phyloP scores from a whole-genome alignment of 176 grass and related monocot genomes.

The Zizania latifolia region DNA sequence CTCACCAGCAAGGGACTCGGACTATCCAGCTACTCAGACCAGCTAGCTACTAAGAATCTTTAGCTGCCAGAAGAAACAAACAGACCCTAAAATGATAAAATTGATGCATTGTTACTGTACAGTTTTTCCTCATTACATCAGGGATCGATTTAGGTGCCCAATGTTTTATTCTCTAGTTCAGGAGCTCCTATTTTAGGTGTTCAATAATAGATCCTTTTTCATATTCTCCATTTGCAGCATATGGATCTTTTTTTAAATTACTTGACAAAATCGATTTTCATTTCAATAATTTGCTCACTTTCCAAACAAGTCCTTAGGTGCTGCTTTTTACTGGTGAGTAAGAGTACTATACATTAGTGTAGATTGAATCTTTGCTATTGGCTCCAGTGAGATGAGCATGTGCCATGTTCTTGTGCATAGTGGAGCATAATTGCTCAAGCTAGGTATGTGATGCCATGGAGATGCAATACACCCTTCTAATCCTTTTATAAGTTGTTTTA shows the following conservation, averaged over 20 bases:
- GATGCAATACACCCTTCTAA: too few species aligned
- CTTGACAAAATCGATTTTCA: not conserved
- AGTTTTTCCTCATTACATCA: not conserved
- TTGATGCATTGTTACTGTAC: not conserved
- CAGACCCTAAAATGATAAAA: not conserved
- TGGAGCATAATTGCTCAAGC: slow-evolving; percentile 23
- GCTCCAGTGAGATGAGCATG: slow-evolving; percentile 18
- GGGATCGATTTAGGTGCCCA: not conserved
- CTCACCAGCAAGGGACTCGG: too few species aligned
- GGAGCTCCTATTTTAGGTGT: not conserved
- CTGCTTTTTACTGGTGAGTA: not conserved
- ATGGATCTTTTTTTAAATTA: not conserved
- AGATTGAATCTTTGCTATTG: slow-evolving; percentile 20
- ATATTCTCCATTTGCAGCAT: not conserved
- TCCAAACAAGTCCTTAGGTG: not conserved
- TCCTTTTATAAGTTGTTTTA: too few species aligned
- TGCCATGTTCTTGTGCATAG: slow-evolving; percentile 24
- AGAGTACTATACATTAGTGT: not conserved
- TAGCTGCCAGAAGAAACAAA: too few species aligned
- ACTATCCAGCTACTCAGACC: too few species aligned
- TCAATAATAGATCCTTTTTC: not conserved
- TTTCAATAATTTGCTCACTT: not conserved
- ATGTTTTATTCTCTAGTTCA: not conserved
- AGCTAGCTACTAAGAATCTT: too few species aligned
- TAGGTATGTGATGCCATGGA: not conserved